Conservation (phyloP, 1,139 yeast species). For the Meyerozyma sp. region DNA sequence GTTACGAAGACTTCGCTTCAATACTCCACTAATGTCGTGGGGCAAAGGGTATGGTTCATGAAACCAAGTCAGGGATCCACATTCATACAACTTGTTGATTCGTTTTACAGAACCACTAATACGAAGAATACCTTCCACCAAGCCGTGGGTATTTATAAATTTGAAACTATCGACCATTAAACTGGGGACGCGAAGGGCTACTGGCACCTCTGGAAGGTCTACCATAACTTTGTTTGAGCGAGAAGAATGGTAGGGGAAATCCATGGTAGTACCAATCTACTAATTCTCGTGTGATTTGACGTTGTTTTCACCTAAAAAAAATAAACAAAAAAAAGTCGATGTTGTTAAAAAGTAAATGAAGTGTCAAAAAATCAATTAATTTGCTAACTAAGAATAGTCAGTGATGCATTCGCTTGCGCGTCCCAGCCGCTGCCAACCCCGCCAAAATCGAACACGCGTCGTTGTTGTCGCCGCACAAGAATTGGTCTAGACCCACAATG, state of each 20-base stretch:
- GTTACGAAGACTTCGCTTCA: conserved; percentile 1
- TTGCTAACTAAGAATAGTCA: not conserved
- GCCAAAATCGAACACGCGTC: not conserved
- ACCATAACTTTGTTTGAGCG: not conserved
- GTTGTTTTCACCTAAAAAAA: not conserved
- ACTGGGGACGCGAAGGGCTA: conserved; percentile 10
- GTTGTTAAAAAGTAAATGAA: not conserved
- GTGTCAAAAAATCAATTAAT: not conserved
- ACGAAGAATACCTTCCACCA: conserved; percentile 23
- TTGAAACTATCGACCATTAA: conserved; percentile 16
- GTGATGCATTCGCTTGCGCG: conserved; percentile 1
- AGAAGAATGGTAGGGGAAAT: not conserved
- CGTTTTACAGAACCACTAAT: conserved; percentile 24
- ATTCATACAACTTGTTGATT: conserved; percentile 7
- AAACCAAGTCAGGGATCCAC: not conserved
- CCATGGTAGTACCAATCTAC: not conserved
- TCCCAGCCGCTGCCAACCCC: conserved; percentile 1
- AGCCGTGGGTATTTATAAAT: conserved; percentile 13
- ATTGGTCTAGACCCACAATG: not conserved
- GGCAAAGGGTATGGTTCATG: not conserved
- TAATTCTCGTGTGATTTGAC: no score
- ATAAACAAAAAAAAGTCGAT: not conserved
- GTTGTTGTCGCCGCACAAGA: not conserved
- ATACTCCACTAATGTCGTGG: not conserved
- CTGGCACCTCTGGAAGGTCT: not conserved